A percentile compares a stretch with the other conserved stretches of the same genome.
These are phyloP conservation scores for Wickerhamiella domercqiae DNA, from an alignment of 805 yeast genomes.

Conservation along the genomic window DNA sequence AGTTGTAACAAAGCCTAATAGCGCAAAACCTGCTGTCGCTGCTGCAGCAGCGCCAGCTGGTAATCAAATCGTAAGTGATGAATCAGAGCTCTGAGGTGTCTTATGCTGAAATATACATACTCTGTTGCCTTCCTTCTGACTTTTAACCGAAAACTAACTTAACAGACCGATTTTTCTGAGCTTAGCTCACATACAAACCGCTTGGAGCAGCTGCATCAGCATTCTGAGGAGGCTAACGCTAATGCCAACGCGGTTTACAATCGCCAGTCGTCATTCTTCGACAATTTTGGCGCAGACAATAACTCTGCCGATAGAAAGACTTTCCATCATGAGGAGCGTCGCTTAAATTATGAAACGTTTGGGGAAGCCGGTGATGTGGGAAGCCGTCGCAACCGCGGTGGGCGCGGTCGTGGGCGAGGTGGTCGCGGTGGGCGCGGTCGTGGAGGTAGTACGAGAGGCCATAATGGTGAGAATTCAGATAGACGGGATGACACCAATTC, in stretches of 20 bases:
- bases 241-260: constrained; percentile 34
- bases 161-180: constrained; percentile 20
- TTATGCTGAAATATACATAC: constrained; percentile 12
- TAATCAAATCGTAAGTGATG: constrained; percentile 18
- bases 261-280: constrained; percentile 77
- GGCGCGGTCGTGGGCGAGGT: constrained; percentile 5
- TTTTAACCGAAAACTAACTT: constrained; percentile 7
- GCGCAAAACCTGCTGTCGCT: background rate
- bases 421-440: constrained; percentile 7
- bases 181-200: no score
- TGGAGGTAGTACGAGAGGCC: no score
- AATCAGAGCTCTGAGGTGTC: constrained; percentile 18
- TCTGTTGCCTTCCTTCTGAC: constrained; percentile 36
- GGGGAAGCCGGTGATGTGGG: constrained; percentile 34
- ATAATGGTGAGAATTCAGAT: no score
- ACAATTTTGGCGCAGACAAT: constrained; percentile 40
- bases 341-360: constrained; percentile 65
- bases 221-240: constrained; percentile 14
- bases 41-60: background rate
- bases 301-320: constrained; percentile 23
- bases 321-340: constrained; percentile 61
- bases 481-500: background rate
- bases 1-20: constrained; percentile 1
- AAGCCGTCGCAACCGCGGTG: constrained; percentile 12
- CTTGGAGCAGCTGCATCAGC: no score